Percentiles rank a stretch among this genome's conserved stretches.
Evolutionary conservation across 2,329 filamentous ascomycete genomes (phyloP).

Genomic region (Alternaria gansuensis): DNA sequence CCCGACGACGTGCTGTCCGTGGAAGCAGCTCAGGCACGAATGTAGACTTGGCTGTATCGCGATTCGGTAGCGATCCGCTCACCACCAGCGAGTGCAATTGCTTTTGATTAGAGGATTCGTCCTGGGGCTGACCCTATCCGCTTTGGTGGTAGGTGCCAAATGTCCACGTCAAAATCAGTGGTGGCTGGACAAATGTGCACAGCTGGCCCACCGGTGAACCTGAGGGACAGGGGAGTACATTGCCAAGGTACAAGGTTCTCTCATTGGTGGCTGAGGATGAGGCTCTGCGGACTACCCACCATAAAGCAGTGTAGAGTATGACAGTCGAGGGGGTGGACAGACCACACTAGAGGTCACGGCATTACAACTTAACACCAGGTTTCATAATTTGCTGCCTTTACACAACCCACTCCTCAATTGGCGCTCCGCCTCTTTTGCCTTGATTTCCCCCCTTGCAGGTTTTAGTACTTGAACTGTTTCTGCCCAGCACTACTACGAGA

Average conservation of each 20-base stretch:
- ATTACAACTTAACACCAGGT: slow-evolving; percentile 39
- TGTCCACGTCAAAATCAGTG: slow-evolving; percentile 38
- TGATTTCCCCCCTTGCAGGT: slow-evolving; percentile 19
- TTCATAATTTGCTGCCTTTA: slow-evolving; percentile 38
- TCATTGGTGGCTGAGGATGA: slow-evolving; percentile 36
- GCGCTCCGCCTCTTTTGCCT: slow-evolving; percentile 44
- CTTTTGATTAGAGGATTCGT: slow-evolving; percentile 38
- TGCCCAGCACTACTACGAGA: slow-evolving; percentile 9
- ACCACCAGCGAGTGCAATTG: slow-evolving; percentile 30
- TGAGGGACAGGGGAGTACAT: slow-evolving; percentile 15
- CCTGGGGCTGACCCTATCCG: slow-evolving; percentile 36
- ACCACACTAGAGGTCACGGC: slow-evolving; percentile 37
- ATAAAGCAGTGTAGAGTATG: slow-evolving; percentile 45
- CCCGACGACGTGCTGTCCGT: slow-evolving; percentile 23
- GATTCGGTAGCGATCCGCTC: slow-evolving; percentile 39
- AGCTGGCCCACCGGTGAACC: slow-evolving; percentile 44
- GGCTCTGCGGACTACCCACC: slow-evolving; percentile 46
- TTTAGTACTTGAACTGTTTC: slow-evolving; percentile 22
- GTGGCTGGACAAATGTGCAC: slow-evolving; percentile 42
- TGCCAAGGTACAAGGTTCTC: slow-evolving; percentile 17
- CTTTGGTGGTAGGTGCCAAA: slow-evolving; percentile 33
- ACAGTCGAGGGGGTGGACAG: slow-evolving; percentile 30
- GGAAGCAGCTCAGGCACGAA: slow-evolving; percentile 25
- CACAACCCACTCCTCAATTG: slow-evolving; percentile 17
- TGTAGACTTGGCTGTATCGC: slow-evolving; percentile 26